Percentiles rank a stretch among this genome's conserved stretches.
Conservation (phyloP, 129 eudicot genomes). For the Flaveria trinervia region DNA sequence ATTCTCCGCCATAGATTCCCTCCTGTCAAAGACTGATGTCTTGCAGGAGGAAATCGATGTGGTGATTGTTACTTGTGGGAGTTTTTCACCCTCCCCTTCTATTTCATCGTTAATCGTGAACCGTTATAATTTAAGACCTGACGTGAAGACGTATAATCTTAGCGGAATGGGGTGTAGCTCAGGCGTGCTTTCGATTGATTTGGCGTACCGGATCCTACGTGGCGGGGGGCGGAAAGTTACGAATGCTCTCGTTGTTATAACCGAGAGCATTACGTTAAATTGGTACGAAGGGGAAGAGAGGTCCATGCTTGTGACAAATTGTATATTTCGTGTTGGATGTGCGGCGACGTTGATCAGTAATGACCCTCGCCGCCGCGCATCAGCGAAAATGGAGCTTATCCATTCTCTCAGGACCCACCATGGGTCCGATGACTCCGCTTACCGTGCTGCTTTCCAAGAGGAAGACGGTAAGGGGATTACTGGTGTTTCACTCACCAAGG, state of each 20-base stretch:
- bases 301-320: constrained; percentile 71
- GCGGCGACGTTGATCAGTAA: constrained; percentile 65
- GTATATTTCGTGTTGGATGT: constrained; percentile 82
- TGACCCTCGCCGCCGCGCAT: constrained; percentile 43
- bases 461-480: constrained; percentile 66
- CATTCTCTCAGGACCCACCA: constrained; percentile 75
- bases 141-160: constrained; percentile 67
- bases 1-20: constrained; percentile 52
- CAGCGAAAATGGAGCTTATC: constrained; percentile 59
- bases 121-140: constrained; percentile 43
- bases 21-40: constrained; percentile 47
- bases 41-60: constrained; percentile 42
- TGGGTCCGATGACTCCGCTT: constrained; percentile 63
- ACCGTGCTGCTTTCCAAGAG: constrained; percentile 70
- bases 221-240: constrained; percentile 39
- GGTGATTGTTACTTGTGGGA: constrained; percentile 61
- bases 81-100: constrained; percentile 73
- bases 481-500: constrained; percentile 72
- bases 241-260: constrained; percentile 61
- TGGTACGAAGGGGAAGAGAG: constrained; percentile 69
- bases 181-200: constrained; percentile 61
- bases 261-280: constrained; percentile 72
- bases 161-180: constrained; percentile 95
- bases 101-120: constrained; percentile 63
- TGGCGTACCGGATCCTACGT: constrained; percentile 54